These are phyloP conservation scores for Fusarium floridanum DNA, from an alignment of 2,329 filamentous ascomycete genomes.

Conservation along the genomic window DNA sequence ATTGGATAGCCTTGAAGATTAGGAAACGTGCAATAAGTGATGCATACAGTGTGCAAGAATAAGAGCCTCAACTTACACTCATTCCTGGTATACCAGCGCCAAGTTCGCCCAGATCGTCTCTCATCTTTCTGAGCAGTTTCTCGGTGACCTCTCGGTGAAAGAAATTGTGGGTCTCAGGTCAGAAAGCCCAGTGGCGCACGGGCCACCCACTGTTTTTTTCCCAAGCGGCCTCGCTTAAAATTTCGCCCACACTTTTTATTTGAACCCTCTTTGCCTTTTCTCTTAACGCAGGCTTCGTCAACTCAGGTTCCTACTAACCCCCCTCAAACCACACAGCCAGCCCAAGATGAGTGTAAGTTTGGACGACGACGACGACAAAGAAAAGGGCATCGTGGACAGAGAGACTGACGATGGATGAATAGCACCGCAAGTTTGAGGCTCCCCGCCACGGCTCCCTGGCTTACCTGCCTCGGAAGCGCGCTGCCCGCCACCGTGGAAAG, in stretches of 20 bases:
- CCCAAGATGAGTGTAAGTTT: slow-evolving; percentile 58
- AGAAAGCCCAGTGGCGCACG: slow-evolving; percentile 37
- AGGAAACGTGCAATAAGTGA: not conserved
- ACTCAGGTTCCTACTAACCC: slow-evolving; percentile 54
- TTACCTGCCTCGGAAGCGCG: slow-evolving; percentile 91
- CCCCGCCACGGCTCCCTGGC: slow-evolving; percentile 95
- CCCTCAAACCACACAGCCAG: slow-evolving; percentile 53
- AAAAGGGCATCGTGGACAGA: slow-evolving; percentile 47
- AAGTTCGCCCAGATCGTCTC: not conserved
- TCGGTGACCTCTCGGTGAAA: slow-evolving; percentile 29
- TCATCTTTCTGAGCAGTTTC: not conserved
- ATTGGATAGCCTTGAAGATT: not conserved
- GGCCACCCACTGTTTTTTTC: slow-evolving; percentile 43
- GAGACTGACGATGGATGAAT: slow-evolving; percentile 35
- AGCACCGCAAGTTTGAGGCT: slow-evolving; percentile 78
- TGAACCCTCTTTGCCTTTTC: slow-evolving; percentile 50
- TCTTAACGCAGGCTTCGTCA: slow-evolving; percentile 50
- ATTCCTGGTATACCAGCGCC: not conserved
- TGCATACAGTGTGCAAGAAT: not conserved
- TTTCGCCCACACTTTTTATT: slow-evolving; percentile 54
- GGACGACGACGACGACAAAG: slow-evolving; percentile 5
- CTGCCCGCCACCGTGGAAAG: slow-evolving; percentile 94
- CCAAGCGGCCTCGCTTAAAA: slow-evolving; percentile 53
- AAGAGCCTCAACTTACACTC: not conserved
- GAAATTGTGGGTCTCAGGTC: slow-evolving; percentile 17